Evolutionary conservation across 179 eudicot species (phyloP), one percentile per base, ranked within the genome.

Genomic region (Kewa caespitosa): DNA sequence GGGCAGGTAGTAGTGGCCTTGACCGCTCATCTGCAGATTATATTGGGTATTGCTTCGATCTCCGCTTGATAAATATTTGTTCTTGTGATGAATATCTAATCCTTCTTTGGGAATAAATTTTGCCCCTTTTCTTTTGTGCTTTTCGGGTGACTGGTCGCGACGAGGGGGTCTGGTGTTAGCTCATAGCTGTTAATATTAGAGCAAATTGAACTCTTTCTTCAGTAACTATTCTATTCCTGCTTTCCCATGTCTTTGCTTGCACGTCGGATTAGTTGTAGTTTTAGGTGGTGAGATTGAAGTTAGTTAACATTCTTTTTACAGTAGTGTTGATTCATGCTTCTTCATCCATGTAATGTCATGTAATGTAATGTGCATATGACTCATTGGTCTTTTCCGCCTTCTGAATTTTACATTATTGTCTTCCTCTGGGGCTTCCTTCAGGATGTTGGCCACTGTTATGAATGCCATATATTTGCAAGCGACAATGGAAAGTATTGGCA

Each of bases 361-460:
- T n/a, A n/a, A n/a, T n/a, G n/a, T n/a, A n/a, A n/a, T n/a, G n/a
- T n/a, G 57, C 34, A 43, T 22, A n/a, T 74, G 37, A 36, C 32
- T 57, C 0, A 57, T 57, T 22, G 6, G 10, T 5, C 22, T 50
- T 5, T 50, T 50, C 4, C 23, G n/a, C n/a, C n/a, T n/a, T n/a
- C 55, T 13, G 20, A 50, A 50, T n/a, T 25, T 34, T 36, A 5
- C 30, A 31, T 20, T n/a, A 11, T 32, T 1, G 22, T 50, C 14
- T 0, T 70, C 39, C 7, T 13, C 27, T 70, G 46, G 6, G 20
- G 28, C 34, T 36, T 34, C 77, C 17, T 85, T 43, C 74, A 95
- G 99, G 85, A 93, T 95, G 98, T 79, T 95, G 90, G 99, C 99
- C 78, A 95, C 99, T 69, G 99, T 95, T 28, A 95, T 93, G 99